These are phyloP conservation scores for Brettanomyces anomalus DNA, from an alignment of 805 yeast species.

Conservation along the genomic window DNA sequence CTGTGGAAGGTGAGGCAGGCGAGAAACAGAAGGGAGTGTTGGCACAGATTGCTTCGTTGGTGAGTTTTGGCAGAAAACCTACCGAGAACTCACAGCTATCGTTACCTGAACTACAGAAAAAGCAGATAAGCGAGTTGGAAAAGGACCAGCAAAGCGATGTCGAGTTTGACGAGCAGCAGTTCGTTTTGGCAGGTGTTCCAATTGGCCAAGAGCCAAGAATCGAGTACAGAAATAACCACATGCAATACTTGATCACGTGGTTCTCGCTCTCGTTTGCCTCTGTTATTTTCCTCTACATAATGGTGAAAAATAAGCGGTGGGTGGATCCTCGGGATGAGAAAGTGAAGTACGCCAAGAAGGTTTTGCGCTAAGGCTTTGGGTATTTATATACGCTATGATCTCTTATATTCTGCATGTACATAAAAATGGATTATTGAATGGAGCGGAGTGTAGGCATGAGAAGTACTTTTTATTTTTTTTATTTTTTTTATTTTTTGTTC, in stretches of 20 bases:
- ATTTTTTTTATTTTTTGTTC: too few species aligned
- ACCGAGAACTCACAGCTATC: background rate
- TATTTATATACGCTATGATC: background rate
- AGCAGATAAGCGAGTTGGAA: constrained; percentile 1
- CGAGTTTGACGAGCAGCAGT: constrained; percentile 48
- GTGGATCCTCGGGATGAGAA: constrained; percentile 37
- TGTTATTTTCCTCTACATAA: constrained; percentile 50
- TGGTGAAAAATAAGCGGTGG: constrained; percentile 34
- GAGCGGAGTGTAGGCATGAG: background rate
- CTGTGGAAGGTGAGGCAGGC: constrained; percentile 1
- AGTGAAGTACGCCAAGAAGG: constrained; percentile 38
- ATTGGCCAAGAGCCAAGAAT: constrained; percentile 76
- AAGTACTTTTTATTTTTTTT: too few species aligned
- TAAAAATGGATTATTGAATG: background rate
- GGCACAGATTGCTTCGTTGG: background rate
- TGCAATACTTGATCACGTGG: constrained; percentile 93
- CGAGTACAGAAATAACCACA: constrained; percentile 78
- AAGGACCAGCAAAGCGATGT: constrained; percentile 15
- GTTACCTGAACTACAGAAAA: constrained; percentile 2
- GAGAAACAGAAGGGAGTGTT: background rate
- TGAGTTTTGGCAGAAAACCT: constrained; percentile 10
- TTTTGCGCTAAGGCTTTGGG: constrained; percentile 18
- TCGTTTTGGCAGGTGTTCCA: constrained; percentile 80
- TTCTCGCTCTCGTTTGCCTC: constrained; percentile 77
- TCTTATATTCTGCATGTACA: background rate